A percentile compares a stretch with the other conserved stretches of the same genome.
phyloP scores from a whole-genome alignment of 352 stramenopile species.

The Pythium vanterpoolii region DNA sequence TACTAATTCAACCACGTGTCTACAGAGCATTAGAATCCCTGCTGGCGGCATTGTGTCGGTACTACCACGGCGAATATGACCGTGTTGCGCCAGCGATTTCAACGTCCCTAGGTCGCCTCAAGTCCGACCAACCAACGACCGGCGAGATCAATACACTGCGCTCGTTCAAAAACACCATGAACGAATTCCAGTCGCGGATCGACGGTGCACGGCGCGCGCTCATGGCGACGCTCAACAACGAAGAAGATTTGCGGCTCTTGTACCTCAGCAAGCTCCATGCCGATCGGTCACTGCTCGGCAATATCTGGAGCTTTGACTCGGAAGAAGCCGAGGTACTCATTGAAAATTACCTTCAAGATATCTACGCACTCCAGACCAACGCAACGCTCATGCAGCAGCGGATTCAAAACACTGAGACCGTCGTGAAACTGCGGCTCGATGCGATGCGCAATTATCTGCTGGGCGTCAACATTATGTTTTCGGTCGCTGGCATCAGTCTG shows the following conservation, averaged over 20 bases:
- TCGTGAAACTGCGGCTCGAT: slow-evolving; percentile 76
- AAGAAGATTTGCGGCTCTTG: slow-evolving; percentile 63
- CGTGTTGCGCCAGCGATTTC: slow-evolving; percentile 38
- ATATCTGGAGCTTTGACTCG: slow-evolving; percentile 64
- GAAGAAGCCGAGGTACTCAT: slow-evolving; percentile 72
- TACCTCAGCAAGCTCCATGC: slow-evolving; percentile 68
- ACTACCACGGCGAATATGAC: slow-evolving; percentile 50
- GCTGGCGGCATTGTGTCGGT: slow-evolving; percentile 48
- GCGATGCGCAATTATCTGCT: slow-evolving; percentile 79
- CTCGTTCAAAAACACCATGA: slow-evolving; percentile 67
- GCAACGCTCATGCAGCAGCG: slow-evolving; percentile 56
- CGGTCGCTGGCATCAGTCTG: slow-evolving; percentile 58
- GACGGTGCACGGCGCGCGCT: slow-evolving; percentile 49
- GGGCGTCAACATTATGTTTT: slow-evolving; percentile 70
- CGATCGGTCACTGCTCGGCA: slow-evolving; percentile 45
- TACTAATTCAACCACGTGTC: no score
- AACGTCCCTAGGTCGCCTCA: slow-evolving; percentile 40
- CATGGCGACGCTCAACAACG: slow-evolving; percentile 68
- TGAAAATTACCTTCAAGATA: slow-evolving; percentile 76
- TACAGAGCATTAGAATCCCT: slow-evolving; percentile 35
- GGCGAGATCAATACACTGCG: slow-evolving; percentile 59
- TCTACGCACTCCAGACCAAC: slow-evolving; percentile 67
- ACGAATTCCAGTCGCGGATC: slow-evolving; percentile 69
- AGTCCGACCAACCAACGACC: slow-evolving; percentile 37
- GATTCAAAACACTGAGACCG: slow-evolving; percentile 74